Conservation (phyloP, 2,329 filamentous ascomycete species). For the Hypoxylon sp. region DNA sequence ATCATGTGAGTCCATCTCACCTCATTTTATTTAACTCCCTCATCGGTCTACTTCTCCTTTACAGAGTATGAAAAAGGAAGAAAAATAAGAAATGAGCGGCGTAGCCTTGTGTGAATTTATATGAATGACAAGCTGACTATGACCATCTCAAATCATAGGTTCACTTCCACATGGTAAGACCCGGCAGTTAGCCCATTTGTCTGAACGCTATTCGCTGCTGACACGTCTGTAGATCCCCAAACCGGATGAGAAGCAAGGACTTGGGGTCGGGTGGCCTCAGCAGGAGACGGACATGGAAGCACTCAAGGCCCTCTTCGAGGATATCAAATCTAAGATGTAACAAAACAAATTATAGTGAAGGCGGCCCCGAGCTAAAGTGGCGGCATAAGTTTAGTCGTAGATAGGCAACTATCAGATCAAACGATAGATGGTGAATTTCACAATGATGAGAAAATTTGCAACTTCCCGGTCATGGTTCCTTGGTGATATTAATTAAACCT, state of each 20-base stretch:
- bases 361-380: neutral
- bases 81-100: neutral
- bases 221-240: constrained; percentile 83
- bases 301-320: constrained; percentile 83
- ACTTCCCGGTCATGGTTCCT: constrained; percentile 15
- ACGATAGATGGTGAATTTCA: constrained; percentile 3
- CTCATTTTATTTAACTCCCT: neutral
- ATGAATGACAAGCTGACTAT: constrained; percentile 20
- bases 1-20: constrained; percentile 76
- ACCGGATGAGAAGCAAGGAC: constrained; percentile 84
- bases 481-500: constrained; percentile 27
- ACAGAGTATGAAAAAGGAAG: neutral
- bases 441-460: constrained; percentile 13
- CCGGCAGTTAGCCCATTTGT: constrained; percentile 11
- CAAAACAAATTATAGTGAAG: neutral
- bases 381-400: neutral
- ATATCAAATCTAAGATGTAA: constrained; percentile 92
- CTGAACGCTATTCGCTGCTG: constrained; percentile 23
- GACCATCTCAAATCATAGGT: constrained; percentile 66
- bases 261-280: constrained; percentile 85
- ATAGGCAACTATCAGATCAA: constrained; percentile 1
- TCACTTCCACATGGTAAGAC: constrained; percentile 89
- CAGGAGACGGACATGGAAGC: constrained; percentile 83
- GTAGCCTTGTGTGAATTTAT: neutral
- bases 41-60: neutral